Evolutionary conservation across 2,329 filamentous ascomycete genomes (phyloP).

Genomic region (Pseudocercospora macadamiae): DNA sequence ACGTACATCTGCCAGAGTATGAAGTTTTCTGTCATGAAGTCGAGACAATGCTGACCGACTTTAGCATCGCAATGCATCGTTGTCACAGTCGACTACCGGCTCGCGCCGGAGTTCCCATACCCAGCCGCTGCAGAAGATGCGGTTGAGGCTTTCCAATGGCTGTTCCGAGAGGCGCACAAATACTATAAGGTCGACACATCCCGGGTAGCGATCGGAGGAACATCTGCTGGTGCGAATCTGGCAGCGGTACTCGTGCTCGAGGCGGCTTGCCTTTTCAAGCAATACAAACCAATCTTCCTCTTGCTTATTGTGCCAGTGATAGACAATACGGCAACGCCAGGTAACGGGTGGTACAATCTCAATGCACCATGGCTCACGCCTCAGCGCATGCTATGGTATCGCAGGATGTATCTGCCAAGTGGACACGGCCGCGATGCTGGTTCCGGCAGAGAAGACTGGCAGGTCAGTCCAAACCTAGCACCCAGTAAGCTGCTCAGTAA

Average conservation of each 20-base stretch:
- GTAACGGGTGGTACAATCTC: constrained; percentile 27
- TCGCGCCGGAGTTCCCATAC: constrained; percentile 52
- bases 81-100: constrained; percentile 39
- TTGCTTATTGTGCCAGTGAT: constrained; percentile 26
- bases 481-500: constrained; percentile 24
- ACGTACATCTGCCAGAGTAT: constrained; percentile 27
- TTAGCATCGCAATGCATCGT: constrained; percentile 24
- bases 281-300: constrained; percentile 23
- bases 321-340: constrained; percentile 23
- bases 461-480: constrained; percentile 25
- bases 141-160: constrained; percentile 50
- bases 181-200: constrained; percentile 20
- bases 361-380: constrained; percentile 27
- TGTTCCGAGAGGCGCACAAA: constrained; percentile 21
- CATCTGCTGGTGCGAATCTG: constrained; percentile 23
- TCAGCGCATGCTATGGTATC: constrained; percentile 24
- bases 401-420: constrained; percentile 24
- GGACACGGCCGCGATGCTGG: constrained; percentile 9
- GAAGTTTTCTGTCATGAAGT: neutral
- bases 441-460: constrained; percentile 23
- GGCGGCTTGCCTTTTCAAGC: constrained; percentile 25
- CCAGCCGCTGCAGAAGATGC: constrained; percentile 48
- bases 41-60: neutral
- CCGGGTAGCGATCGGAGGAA: constrained; percentile 25
- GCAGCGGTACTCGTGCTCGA: constrained; percentile 26